A percentile compares a stretch with the other conserved stretches of the same genome.
Conservation (phyloP, 2,329 filamentous ascomycete species). For the Monosporascus sp. region DNA sequence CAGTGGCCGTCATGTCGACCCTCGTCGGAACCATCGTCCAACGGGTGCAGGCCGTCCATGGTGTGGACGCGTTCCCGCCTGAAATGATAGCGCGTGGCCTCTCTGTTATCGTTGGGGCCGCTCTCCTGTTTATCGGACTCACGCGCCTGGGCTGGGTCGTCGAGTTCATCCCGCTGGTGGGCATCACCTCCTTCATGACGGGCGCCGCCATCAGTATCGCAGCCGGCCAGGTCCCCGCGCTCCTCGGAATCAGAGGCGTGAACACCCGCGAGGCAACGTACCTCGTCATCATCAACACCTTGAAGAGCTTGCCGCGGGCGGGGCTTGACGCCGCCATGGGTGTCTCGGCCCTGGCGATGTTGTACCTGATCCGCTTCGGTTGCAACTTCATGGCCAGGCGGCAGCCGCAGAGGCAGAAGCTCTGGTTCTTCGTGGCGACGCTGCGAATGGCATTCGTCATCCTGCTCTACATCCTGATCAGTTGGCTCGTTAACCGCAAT, state of each 20-base stretch:
- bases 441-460: conserved; percentile 77
- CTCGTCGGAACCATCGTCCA: conserved; percentile 44
- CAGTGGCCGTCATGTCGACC: conserved; percentile 48
- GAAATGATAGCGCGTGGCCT: conserved; percentile 43
- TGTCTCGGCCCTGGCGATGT: conserved; percentile 59
- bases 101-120: conserved; percentile 41
- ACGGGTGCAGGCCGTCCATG: conserved; percentile 31
- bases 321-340: conserved; percentile 70
- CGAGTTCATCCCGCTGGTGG: conserved; percentile 47
- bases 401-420: conserved; percentile 59
- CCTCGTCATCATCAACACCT: conserved; percentile 44
- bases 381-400: conserved; percentile 62
- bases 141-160: conserved; percentile 48
- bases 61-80: conserved; percentile 27
- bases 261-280: conserved; percentile 45
- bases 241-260: conserved; percentile 44
- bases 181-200: conserved; percentile 51
- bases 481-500: conserved; percentile 63
- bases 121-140: conserved; percentile 44
- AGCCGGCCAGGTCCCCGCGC: conserved; percentile 43
- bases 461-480: conserved; percentile 72
- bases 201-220: conserved; percentile 46
- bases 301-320: conserved; percentile 40
- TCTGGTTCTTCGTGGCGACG: conserved; percentile 74
- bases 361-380: conserved; percentile 59